A percentile compares a stretch with the other conserved stretches of the same genome.
Conservation (phyloP, 2,329 filamentous ascomycete genomes). For the Corynespora cassiicola region DNA sequence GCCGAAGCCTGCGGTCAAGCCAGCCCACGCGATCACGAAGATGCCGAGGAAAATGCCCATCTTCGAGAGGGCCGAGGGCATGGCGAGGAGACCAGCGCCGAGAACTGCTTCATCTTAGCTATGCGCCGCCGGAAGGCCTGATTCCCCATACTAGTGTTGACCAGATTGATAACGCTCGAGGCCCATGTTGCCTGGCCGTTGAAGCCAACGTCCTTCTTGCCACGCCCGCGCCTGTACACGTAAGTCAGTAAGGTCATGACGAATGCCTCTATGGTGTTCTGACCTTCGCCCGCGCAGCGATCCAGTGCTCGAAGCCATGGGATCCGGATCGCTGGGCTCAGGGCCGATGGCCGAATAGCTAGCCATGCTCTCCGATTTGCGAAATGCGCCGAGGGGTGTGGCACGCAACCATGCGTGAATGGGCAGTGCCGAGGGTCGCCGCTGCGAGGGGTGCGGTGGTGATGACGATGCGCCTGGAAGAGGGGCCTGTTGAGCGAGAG, state of each 20-base stretch:
- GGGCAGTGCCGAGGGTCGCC: constrained; percentile 6
- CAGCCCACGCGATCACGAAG: constrained; percentile 89
- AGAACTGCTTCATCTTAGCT: constrained; percentile 68
- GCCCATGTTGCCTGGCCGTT: constrained; percentile 82
- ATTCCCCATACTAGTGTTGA: constrained; percentile 82
- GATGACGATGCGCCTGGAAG: constrained; percentile 4
- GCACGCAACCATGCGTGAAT: constrained; percentile 37
- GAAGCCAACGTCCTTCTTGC: constrained; percentile 72
- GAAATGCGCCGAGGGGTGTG: constrained; percentile 18
- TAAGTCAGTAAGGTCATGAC: constrained; percentile 22
- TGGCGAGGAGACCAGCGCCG: constrained; percentile 89
- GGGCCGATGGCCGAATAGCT: constrained; percentile 54
- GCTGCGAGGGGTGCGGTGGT: constrained; percentile 1
- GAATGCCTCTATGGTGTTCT: constrained; percentile 2
- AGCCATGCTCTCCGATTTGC: constrained; percentile 46
- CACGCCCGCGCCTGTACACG: constrained; percentile 59
- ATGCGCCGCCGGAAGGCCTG: background rate
- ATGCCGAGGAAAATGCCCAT: constrained; percentile 90
- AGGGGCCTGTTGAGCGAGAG: background rate
- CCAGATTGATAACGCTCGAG: constrained; percentile 91
- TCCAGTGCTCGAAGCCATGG: constrained; percentile 49
- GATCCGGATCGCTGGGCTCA: constrained; percentile 46
- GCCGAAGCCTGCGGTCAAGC: constrained; percentile 85
- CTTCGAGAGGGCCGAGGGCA: constrained; percentile 94
- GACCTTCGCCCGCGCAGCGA: constrained; percentile 48